Evolutionary conservation across 768 basidiomycete species (phyloP).

Genomic region (Pleurotus djamor): DNA sequence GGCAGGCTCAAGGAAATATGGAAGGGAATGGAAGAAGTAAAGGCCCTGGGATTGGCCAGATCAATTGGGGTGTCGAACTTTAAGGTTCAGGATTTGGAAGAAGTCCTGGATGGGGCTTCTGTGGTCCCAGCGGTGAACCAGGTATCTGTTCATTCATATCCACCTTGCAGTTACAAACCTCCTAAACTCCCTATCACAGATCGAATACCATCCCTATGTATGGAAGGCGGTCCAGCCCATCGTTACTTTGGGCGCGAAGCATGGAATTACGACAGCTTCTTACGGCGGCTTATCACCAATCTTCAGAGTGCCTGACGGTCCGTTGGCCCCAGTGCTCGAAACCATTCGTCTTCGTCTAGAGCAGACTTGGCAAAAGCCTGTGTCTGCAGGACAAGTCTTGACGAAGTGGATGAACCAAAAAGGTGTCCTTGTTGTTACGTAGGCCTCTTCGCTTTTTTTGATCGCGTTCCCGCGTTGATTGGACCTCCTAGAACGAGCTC

Average conservation of each 20-base stretch:
- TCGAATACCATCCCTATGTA: conserved; percentile 71
- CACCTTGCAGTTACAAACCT: not conserved
- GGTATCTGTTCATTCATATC: conserved; percentile 26
- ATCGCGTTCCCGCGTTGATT: not conserved
- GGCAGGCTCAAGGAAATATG: conserved; percentile 51
- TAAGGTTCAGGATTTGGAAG: conserved; percentile 48
- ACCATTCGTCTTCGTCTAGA: conserved; percentile 48
- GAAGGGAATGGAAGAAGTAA: conserved; percentile 59
- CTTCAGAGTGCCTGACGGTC: conserved; percentile 44
- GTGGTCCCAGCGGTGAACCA: conserved; percentile 71
- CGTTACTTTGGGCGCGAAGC: conserved; percentile 48
- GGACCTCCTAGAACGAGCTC: conserved; percentile 38
- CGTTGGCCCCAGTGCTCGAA: conserved; percentile 55
- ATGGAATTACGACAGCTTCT: conserved; percentile 64
- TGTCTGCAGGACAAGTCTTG: conserved; percentile 62
- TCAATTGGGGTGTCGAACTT: conserved; percentile 77
- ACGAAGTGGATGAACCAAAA: conserved; percentile 68
- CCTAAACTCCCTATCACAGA: conserved; percentile 29
- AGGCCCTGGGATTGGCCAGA: conserved; percentile 41
- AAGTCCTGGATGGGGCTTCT: conserved; percentile 45
- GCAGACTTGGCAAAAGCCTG: conserved; percentile 35
- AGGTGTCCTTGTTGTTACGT: conserved; percentile 67
- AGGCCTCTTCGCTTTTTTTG: conserved; percentile 15
- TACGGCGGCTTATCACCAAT: conserved; percentile 59
- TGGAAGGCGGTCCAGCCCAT: conserved; percentile 57